A percentile compares a stretch with the other conserved stretches of the same genome.
phyloP scores from a whole-genome alignment of 306 rosid genomes.

The Styphnolobium japonicum region DNA sequence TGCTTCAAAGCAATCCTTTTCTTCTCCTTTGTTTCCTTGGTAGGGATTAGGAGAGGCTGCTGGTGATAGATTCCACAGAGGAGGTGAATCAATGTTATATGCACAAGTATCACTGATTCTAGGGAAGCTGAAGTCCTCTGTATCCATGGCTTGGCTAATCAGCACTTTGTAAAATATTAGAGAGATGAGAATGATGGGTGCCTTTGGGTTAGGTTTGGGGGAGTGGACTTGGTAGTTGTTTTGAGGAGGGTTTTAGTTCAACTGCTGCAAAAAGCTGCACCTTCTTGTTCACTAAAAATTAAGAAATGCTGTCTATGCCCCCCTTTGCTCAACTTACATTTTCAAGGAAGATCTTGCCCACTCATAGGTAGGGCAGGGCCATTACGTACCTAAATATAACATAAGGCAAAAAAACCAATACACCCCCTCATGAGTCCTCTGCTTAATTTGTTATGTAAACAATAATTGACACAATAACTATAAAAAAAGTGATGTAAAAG shows the following conservation, averaged over 20 bases:
- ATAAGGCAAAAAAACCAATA: background rate
- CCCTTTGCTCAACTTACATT: background rate
- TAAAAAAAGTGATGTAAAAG: background rate
- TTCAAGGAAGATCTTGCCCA: conserved; percentile 21
- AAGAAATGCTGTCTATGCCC: background rate
- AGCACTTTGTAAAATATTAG: background rate
- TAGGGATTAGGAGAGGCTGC: conserved; percentile 28
- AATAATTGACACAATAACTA: background rate
- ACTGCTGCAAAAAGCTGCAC: conserved; percentile 33
- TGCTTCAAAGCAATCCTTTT: background rate
- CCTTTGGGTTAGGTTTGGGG: conserved; percentile 17
- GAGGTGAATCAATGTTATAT: conserved; percentile 41
- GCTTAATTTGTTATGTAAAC: background rate
- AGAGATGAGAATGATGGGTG: background rate
- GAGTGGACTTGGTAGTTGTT: conserved; percentile 23
- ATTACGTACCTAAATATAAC: background rate
- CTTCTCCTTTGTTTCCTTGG: background rate
- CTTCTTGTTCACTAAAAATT: background rate
- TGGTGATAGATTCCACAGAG: conserved; percentile 44
- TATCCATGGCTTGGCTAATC: conserved; percentile 31
- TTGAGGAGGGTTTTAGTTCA: conserved; percentile 31
- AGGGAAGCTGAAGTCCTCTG: conserved; percentile 52
- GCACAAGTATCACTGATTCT: conserved; percentile 20
- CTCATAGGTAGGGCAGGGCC: conserved; percentile 7
- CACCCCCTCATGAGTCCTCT: background rate